Evolutionary conservation across 345 rosid species (phyloP).

Genomic region (Moricandia arvensis): DNA sequence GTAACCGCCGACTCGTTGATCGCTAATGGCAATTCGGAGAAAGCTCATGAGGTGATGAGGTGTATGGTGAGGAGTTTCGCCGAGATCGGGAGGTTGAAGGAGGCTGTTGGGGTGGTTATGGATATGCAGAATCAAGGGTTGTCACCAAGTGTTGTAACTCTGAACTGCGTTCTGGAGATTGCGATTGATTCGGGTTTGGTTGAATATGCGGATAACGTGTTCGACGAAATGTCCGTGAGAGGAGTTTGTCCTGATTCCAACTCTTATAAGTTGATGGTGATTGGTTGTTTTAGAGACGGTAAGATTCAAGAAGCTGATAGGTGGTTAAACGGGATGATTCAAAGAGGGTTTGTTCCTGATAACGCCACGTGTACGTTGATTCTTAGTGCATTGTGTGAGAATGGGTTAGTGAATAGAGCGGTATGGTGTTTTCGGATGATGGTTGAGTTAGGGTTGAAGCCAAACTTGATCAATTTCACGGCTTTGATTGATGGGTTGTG

Average conservation of each 20-base stretch:
- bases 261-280: slow-evolving; percentile 63
- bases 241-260: slow-evolving; percentile 57
- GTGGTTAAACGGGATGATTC: slow-evolving; percentile 68
- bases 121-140: slow-evolving; percentile 79
- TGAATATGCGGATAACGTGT: slow-evolving; percentile 61
- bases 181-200: slow-evolving; percentile 51
- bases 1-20: slow-evolving; percentile 58
- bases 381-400: slow-evolving; percentile 50
- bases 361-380: slow-evolving; percentile 72
- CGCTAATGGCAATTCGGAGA: slow-evolving; percentile 56
- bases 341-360: slow-evolving; percentile 60
- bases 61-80: slow-evolving; percentile 70
- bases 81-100: slow-evolving; percentile 67
- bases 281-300: slow-evolving; percentile 58
- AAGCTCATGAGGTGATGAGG: slow-evolving; percentile 67
- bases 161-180: slow-evolving; percentile 51
- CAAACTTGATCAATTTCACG: slow-evolving; percentile 77
- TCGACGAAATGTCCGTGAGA: slow-evolving; percentile 74
- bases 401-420: slow-evolving; percentile 60
- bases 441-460: slow-evolving; percentile 57
- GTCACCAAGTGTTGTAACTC: slow-evolving; percentile 35
- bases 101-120: slow-evolving; percentile 65
- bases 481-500: slow-evolving; percentile 76
- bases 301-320: slow-evolving; percentile 62
- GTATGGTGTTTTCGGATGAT: slow-evolving; percentile 69